Conservation (phyloP, 1,284 basidiomycete species). For the Ceratobasidium theobromae region DNA sequence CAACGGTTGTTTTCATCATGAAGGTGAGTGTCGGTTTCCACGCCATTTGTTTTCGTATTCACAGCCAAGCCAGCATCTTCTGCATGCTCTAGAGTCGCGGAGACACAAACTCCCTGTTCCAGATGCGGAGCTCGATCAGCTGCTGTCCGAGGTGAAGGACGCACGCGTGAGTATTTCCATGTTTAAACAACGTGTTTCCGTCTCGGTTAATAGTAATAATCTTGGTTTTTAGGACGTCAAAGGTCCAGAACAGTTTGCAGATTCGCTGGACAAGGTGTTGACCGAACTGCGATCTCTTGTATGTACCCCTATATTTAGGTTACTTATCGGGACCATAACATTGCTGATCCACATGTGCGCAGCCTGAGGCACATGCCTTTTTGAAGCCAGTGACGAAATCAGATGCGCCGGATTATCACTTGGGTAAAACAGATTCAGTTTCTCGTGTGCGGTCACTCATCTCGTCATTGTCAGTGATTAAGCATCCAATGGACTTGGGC, state of each 20-base stretch:
- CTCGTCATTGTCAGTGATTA: constrained; percentile 61
- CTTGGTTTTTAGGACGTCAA: constrained; percentile 56
- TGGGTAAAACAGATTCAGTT: too few relatives aligned
- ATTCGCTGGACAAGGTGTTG: constrained; percentile 84
- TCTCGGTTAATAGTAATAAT: constrained; percentile 1
- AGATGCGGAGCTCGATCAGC: constrained; percentile 65
- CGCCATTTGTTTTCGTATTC: neutral
- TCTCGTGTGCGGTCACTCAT: constrained; percentile 12
- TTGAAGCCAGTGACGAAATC: constrained; percentile 83
- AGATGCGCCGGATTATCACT: constrained; percentile 88
- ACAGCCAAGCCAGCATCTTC: constrained; percentile 60
- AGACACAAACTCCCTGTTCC: constrained; percentile 55
- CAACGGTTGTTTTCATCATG: neutral
- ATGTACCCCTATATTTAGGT: constrained; percentile 41
- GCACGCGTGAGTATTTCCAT: constrained; percentile 58
- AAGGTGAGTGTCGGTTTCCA: neutral
- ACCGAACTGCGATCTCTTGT: constrained; percentile 81
- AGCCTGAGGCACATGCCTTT: constrained; percentile 89
- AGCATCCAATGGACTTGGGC: constrained; percentile 90
- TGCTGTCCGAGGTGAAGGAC: constrained; percentile 73
- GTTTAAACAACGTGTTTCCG: neutral
- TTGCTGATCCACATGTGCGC: too few relatives aligned
- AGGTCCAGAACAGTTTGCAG: constrained; percentile 85
- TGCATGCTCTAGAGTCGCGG: constrained; percentile 67
- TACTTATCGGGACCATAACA: too few relatives aligned